Evolutionary conservation across 495 filamentous ascomycete species (phyloP), one percentile per base, ranked within the genome.

Genomic region (Zalerion maritima): DNA sequence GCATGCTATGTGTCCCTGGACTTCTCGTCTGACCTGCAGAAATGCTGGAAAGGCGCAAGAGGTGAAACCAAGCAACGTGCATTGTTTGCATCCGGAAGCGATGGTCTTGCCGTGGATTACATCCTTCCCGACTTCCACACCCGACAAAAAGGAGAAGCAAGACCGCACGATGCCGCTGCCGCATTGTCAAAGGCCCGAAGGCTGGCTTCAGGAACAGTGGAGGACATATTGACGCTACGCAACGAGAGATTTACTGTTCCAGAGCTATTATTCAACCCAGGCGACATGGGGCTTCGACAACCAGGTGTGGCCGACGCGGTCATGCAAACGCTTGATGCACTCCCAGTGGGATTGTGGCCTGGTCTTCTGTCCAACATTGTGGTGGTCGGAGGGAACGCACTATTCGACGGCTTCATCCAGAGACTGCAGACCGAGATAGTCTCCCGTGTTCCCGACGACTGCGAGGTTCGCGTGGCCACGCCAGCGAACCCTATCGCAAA

Each of bases 201-300:
- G 48, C 29, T 60, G 35, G 43, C 54, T 28, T 61, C 68, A 9
- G 58, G 65, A 22, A 60, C 67, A 3, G 62, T 71, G 1, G 89
- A 96, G 45, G 84, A 94, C 42, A 69, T 83, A 14, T 50, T 96
- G 41, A 83, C 86, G 0, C 55, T 96, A 13, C 73, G 81, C 2
- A 94, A 93, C 45, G 89, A 99, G 51, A 68, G 89, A 24, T 99
- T 99, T 46, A 61, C 71, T 10, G 80, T 93, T 0, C 86, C 89
- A 2, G 89, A 99, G 50, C 61, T 94, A 14, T 60, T 96, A 11
- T 96, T 96, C 47, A 75, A 64, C 14, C 87, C 89, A 0, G 62
- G 62, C 2, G 85, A 96, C 51, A 76, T 99, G 29, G 89, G 86
- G 0, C 66, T 94, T 58, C 72, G 72, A 25, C 80, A 92, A 41